These are phyloP conservation scores for Nakazawaea holstii DNA, from an alignment of 805 yeast species.

Conservation along the genomic window DNA sequence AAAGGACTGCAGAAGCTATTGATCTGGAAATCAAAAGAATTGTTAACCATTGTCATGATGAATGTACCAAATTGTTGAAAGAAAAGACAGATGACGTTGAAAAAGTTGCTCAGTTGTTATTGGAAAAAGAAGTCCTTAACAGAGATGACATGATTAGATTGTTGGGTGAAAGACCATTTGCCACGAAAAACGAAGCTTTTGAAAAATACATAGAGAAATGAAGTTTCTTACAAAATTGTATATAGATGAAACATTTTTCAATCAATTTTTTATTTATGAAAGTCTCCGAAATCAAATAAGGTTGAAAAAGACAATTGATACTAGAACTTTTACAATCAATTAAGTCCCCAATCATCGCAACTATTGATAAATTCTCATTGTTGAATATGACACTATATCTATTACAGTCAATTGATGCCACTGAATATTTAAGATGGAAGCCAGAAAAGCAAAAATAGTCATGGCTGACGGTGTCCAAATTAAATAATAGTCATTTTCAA, in stretches of 20 bases:
- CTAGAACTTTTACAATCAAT: no score
- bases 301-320: no score
- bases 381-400: no score
- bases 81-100: constrained; percentile 75
- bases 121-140: constrained; percentile 83
- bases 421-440: no score
- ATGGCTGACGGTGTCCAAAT: no score
- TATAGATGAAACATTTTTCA: background rate
- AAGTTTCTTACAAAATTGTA: background rate
- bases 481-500: no score
- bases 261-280: no score
- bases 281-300: background rate
- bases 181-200: constrained; percentile 86
- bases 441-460: no score
- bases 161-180: constrained; percentile 88
- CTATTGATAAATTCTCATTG: no score
- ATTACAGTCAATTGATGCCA: no score
- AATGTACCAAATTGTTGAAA: constrained; percentile 62
- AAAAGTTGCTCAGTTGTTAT: constrained; percentile 79
- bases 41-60: constrained; percentile 66
- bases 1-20: constrained; percentile 73
- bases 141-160: constrained; percentile 90
- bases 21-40: constrained; percentile 81
- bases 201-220: constrained; percentile 47
- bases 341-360: no score